Base-by-base conservation (phyloP, 148 eudicot genomes). In the Rhododendron williamsianum region DNA sequence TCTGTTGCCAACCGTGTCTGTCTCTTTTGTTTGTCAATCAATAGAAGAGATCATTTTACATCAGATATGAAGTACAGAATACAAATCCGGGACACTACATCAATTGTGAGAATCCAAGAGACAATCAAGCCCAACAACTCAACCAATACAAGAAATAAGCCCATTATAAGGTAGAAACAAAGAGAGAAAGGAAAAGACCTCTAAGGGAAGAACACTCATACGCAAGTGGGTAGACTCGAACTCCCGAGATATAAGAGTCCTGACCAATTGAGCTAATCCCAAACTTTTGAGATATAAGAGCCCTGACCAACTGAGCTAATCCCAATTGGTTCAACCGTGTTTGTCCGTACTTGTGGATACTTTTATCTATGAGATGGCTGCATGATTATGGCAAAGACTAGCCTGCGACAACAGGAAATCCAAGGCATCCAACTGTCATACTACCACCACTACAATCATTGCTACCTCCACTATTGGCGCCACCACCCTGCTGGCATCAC, bases 241-340 rank as follows among this genome's bases (percentile, higher is more conserved):
- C 45, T 41, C 7, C 0, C 6, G 45, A 41, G 45, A 41, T 41
- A 41, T 0, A 41, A 6, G 6, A 41, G 45, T 41, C n/a, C n/a
- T n/a, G n/a, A 41, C 1, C 7, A 41, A 41, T 0, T 5, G 1
- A 41, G 7, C 0, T 5, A 41, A 0, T 0, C 1, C 7, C 7
- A 41, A 41, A n/a, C n/a, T n/a, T n/a, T n/a, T n/a, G 45, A 41
- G 45, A 41, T 41, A 41, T 0, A 41, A 6, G 6, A 41, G 45
- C 6, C n/a, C n/a, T n/a, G n/a, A 41, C 1, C 7, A 41, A 41
- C 0, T 5, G 1, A 41, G 7, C 0, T 5, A 41, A 0, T 0
- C 1, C 7, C 7, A 41, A 41, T 41, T 41, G 7, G 7, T 41
- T 41, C 7, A 6, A 41, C 72, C 33, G 4, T 67, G 15, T 67